Percentiles rank a stretch among this genome's conserved stretches.
phyloP scores from a whole-genome alignment of 306 rosid species.

The Ziziphus jujuba region DNA sequence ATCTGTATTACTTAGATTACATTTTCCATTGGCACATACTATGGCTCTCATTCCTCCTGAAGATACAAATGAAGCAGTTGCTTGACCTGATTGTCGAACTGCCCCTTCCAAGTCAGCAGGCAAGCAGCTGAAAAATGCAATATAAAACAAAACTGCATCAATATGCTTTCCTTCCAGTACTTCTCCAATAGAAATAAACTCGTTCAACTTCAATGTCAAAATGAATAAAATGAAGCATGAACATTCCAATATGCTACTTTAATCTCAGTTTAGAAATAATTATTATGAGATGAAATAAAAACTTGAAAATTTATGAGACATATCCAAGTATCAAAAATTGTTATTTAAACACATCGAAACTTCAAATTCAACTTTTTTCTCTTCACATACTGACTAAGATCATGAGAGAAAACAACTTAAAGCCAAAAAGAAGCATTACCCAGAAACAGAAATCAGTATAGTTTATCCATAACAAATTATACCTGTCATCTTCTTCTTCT shows the following conservation, averaged over 20 bases:
- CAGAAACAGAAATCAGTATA: constrained; percentile 1
- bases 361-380: too few species aligned
- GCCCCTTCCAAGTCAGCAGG: constrained; percentile 95
- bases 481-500: constrained; percentile 80
- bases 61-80: constrained; percentile 66
- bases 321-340: too few species aligned
- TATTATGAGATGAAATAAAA: too few species aligned
- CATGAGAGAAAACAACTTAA: neutral
- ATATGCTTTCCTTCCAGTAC: constrained; percentile 21
- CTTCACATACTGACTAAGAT: neutral
- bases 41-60: constrained; percentile 94
- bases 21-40: constrained; percentile 45
- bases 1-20: constrained; percentile 10
- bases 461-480: neutral
- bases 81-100: constrained; percentile 80
- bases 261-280: neutral
- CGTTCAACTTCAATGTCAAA: neutral
- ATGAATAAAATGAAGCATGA: too few species aligned
- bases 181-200: constrained; percentile 12
- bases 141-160: constrained; percentile 27
- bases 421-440: constrained; percentile 2
- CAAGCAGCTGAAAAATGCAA: constrained; percentile 64
- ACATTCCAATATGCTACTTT: neutral
- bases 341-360: too few species aligned
- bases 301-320: too few species aligned